Evolutionary conservation across 768 basidiomycete species (phyloP).

Genomic region (Lentinula raphanica): DNA sequence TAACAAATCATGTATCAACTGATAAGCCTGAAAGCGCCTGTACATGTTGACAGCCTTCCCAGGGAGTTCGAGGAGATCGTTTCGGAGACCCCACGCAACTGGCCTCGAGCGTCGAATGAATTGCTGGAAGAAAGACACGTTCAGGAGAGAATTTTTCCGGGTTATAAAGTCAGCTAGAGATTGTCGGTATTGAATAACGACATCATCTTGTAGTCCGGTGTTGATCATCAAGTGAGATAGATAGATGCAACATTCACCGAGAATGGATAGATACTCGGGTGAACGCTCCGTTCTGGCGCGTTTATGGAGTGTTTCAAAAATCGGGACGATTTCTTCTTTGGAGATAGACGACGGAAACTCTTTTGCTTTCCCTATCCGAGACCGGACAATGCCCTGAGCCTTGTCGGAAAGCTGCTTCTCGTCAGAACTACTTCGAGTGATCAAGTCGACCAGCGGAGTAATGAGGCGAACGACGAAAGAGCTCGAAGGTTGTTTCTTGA

Average conservation of each 20-base stretch:
- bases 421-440: slow-evolving; percentile 59
- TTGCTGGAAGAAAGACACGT: slow-evolving; percentile 71
- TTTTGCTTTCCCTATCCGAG: slow-evolving; percentile 69
- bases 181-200: slow-evolving; percentile 51
- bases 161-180: slow-evolving; percentile 74
- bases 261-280: slow-evolving; percentile 54
- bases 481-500: slow-evolving; percentile 74
- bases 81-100: slow-evolving; percentile 61
- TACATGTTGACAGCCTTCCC: slow-evolving; percentile 68
- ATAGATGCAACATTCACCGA: slow-evolving; percentile 70
- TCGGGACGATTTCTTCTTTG: slow-evolving; percentile 34
- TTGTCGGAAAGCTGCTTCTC: slow-evolving; percentile 90
- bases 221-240: slow-evolving; percentile 47
- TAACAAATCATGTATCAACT: slow-evolving; percentile 62
- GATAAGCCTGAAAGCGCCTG: slow-evolving; percentile 69
- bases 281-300: slow-evolving; percentile 66
- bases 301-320: slow-evolving; percentile 61
- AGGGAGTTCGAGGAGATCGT: slow-evolving; percentile 51
- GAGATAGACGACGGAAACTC: slow-evolving; percentile 51
- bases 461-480: slow-evolving; percentile 62
- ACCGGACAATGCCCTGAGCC: slow-evolving; percentile 71
- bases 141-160: slow-evolving; percentile 75
- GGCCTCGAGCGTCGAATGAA: slow-evolving; percentile 63
- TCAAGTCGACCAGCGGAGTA: slow-evolving; percentile 72
- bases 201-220: slow-evolving; percentile 36